phyloP scores from a whole-genome alignment of 2,329 filamentous ascomycete genomes.

The Epichloe elymi region DNA sequence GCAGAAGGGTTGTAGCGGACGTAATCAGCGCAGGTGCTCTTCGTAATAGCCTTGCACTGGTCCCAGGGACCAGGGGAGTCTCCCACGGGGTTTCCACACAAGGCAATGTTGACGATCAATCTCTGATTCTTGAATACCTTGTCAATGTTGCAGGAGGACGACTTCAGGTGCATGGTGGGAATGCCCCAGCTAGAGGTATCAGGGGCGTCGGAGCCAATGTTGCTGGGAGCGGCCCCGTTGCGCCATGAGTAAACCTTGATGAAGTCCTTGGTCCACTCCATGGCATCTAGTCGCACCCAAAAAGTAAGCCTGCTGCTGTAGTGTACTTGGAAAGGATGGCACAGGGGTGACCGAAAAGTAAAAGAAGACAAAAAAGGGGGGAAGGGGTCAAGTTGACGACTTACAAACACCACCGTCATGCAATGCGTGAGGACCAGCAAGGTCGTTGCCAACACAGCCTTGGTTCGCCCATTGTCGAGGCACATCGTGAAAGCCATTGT shows the following conservation, averaged over 20 bases:
- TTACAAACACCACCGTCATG: constrained; percentile 26
- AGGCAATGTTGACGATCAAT: constrained; percentile 60
- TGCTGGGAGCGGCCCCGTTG: constrained; percentile 16
- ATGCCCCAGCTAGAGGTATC: constrained; percentile 51
- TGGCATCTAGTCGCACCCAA: constrained; percentile 17
- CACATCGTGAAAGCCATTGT: constrained; percentile 21
- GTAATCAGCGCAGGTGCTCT: constrained; percentile 21
- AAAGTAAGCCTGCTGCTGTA: background rate
- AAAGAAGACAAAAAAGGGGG: constrained; percentile 11
- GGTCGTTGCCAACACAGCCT: constrained; percentile 29
- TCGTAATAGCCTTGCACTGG: constrained; percentile 13
- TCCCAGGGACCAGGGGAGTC: constrained; percentile 13
- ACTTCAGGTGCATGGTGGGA: constrained; percentile 49
- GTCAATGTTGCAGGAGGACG: constrained; percentile 47
- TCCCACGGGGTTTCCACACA: constrained; percentile 55
- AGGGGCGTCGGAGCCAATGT: constrained; percentile 32
- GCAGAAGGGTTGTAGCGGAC: constrained; percentile 22
- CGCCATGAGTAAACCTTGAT: constrained; percentile 30
- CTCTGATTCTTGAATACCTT: constrained; percentile 51
- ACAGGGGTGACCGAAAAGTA: constrained; percentile 10
- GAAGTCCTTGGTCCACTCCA: constrained; percentile 27
- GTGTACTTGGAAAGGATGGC: no score
- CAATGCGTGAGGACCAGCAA: constrained; percentile 24
- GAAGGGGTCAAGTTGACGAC: constrained; percentile 13
- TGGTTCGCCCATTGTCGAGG: constrained; percentile 21